These are phyloP conservation scores for Trichoderma harzianum DNA, from an alignment of 2,329 filamentous ascomycete species.

Conservation along the genomic window DNA sequence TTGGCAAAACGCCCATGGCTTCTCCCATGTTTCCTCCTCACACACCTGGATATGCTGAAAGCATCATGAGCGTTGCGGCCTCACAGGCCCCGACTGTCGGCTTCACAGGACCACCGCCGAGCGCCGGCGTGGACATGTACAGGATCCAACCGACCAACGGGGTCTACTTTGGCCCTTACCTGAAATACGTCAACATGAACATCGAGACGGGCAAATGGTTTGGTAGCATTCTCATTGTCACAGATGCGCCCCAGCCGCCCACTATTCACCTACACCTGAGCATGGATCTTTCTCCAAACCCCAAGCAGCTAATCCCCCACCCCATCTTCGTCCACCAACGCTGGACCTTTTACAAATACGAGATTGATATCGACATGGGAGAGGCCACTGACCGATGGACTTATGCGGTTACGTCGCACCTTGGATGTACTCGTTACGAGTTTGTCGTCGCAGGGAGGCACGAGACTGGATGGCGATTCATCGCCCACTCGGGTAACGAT, in stretches of 20 bases:
- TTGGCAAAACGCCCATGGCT: constrained; percentile 53
- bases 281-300: constrained; percentile 86
- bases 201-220: constrained; percentile 86
- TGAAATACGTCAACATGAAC: constrained; percentile 97
- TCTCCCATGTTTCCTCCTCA: constrained; percentile 83
- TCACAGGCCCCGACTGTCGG: constrained; percentile 73
- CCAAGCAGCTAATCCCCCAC: constrained; percentile 76
- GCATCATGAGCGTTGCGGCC: constrained; percentile 76
- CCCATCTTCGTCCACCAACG: constrained; percentile 85
- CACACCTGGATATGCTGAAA: constrained; percentile 79
- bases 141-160: constrained; percentile 91
- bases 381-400: constrained; percentile 88
- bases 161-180: constrained; percentile 95
- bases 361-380: constrained; percentile 85
- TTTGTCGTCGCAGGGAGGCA: constrained; percentile 89
- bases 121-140: constrained; percentile 88
- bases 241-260: constrained; percentile 85
- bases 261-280: constrained; percentile 95
- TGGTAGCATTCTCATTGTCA: constrained; percentile 89
- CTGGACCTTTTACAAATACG: constrained; percentile 96
- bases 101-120: constrained; percentile 84
- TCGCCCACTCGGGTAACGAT: constrained; percentile 94
- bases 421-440: constrained; percentile 97
- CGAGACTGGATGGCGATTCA: constrained; percentile 92
- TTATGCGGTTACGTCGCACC: constrained; percentile 93